Base-by-base conservation (phyloP, 2,329 filamentous ascomycete species). In the Aspergillus latus region DNA sequence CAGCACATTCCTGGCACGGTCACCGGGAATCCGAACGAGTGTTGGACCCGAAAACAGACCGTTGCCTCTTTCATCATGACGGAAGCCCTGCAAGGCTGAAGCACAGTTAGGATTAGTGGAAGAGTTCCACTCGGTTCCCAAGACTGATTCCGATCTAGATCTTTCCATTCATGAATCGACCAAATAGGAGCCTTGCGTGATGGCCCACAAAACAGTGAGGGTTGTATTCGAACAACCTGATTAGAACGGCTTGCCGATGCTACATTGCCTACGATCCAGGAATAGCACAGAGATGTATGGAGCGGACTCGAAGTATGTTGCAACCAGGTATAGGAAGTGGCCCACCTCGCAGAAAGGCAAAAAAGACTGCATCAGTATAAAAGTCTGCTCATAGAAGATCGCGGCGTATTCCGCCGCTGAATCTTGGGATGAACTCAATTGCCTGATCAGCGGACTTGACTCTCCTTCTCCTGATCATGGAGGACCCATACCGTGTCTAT, bases 401-500 rank as follows among this genome's bases (percentile, higher is more conserved):
- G 40, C 37, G 46, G 34, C 13, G 6, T 13, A 7, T 26, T 5
- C 2, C 32, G 52, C 1, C 15, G 6, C 48, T 49, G 29, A 7
- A 2, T 28, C 49, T 29, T 16, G 8, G 21, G 21, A 21, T 37
- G 15, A 29, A 44, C 5, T 54, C 30, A 29, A 26, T 44, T 16
- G 37, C 30, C 52, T 21, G 3, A 4, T 37, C 5, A 37, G n/a
- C 16, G 40, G 37, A 37, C 36, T 21, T 4, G 37, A 52, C 7
- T 36, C 11, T 29, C 13, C 21, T 54, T 37, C 39, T 34, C 43
- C 57, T 36, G 42, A 68, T 21, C 43, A 73, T 73, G 71, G 66
- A 65, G 59, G 64, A 58, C 50, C 59, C 61, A 57, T 67, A 62
- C 59, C 66, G 63, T 48, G 68, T 76, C 62, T 77, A 76, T 68